These are phyloP conservation scores for Baudoinia panamericana DNA, from an alignment of 495 filamentous ascomycete genomes.

Conservation along the genomic window DNA sequence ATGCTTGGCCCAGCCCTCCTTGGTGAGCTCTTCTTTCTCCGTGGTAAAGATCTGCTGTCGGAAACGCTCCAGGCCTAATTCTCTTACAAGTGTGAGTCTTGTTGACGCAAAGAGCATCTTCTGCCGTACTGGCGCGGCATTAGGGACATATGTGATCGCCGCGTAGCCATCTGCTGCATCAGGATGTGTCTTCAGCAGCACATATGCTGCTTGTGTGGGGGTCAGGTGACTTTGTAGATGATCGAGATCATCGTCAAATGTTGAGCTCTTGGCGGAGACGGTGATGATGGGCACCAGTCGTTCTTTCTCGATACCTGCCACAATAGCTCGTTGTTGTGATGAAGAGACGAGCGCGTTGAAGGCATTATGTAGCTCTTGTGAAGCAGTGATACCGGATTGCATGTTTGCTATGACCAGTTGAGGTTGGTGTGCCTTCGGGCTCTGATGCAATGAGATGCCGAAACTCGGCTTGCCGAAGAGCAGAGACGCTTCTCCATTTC, in stretches of 20 bases:
- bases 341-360: slow-evolving; percentile 62
- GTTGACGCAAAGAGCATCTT: slow-evolving; percentile 95
- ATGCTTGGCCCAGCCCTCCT: slow-evolving; percentile 62
- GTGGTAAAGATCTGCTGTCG: slow-evolving; percentile 64
- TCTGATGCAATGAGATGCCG: no score
- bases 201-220: slow-evolving; percentile 64
- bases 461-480: no score
- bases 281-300: slow-evolving; percentile 49
- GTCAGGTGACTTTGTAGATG: slow-evolving; percentile 51
- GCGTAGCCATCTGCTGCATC: slow-evolving; percentile 32
- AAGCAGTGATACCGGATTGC: slow-evolving; percentile 86
- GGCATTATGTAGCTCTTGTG: slow-evolving; percentile 67
- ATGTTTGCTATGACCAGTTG: no score
- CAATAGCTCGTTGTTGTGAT: slow-evolving; percentile 57
- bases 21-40: slow-evolving; percentile 54
- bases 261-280: slow-evolving; percentile 41
- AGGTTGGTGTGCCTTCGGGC: no score
- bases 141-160: slow-evolving; percentile 82
- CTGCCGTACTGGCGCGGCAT: slow-evolving; percentile 74
- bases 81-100: slow-evolving; percentile 65
- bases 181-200: slow-evolving; percentile 57
- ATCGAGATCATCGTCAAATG: slow-evolving; percentile 52
- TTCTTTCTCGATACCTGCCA: slow-evolving; percentile 68
- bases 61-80: slow-evolving; percentile 84
- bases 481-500: no score